Evolutionary conservation across 2,329 filamentous ascomycete genomes (phyloP), one percentile per base, ranked within the genome.

Genomic region (Pseudogymnoascus sp.): DNA sequence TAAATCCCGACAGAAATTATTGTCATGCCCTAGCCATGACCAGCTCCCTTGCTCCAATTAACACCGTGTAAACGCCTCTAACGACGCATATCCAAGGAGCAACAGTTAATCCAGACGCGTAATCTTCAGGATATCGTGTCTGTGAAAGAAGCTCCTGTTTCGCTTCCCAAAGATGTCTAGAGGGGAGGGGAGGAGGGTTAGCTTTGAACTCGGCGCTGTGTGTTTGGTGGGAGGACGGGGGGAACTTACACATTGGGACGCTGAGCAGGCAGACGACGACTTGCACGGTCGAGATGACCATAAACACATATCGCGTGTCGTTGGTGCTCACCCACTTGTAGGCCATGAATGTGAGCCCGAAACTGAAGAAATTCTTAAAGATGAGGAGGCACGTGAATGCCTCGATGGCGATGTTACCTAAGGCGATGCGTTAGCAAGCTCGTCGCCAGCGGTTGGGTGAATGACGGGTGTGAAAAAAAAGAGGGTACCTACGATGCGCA

Each of bases 351-450:
- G 93, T 96, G 63, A 97, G 78, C 5, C 86, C 85, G 70, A 96
- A 97, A 66, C 88, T 90, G 77, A 97, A 96, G 66, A 97, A 83
- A 75, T 97, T 96, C 77, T 97, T 97, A 81, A 97, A 96, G 62
- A 96, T 87, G 67, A 96, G 83, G 73, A 95, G 84, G 75, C 91
- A 90, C 0, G 92, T 96, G 74, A 96, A 96, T 5, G 87, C 90
- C 76, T 97, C 93, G 59, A 96, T 85, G 0, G 90, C 86, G 63
- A 96, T 85, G 66, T 93, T 88, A 6, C 87, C 88, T 90, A n/a
- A 56, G 21, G 12, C 1, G 6, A 23, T 1, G 23, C 2, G 23
- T 25, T 62, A 59, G 40, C n/a, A 62, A 23, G 16, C 5, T 23
- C 4, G 11, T 23, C n/a, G 23, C 46, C 11, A 49, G 16, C 2